Base-by-base conservation (phyloP, 2,329 filamentous ascomycete genomes). In the Lizonia empirigonia region DNA sequence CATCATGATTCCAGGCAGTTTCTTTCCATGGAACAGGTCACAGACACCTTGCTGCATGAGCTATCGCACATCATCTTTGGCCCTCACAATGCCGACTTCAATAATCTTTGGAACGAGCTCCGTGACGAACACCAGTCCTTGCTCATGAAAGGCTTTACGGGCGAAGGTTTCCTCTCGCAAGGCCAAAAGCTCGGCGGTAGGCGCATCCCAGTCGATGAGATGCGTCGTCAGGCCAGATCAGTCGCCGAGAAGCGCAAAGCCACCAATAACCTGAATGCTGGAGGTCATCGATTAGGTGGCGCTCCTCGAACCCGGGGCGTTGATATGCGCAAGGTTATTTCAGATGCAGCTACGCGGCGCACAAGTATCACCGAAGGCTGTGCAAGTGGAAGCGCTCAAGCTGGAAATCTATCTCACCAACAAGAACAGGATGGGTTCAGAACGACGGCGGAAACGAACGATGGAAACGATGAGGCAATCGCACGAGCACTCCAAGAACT, bases 41-140 rank as follows among this genome's bases (percentile, higher is more conserved):
- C 91, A 34, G 91, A 97, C 72, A 97, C 93, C 0, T 89, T 97
- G 85, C 84, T 97, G 16, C 93, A 97, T 70, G 93, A 97, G 62
- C 83, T 97, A 2, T 87, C 85, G n/a, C 93, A 97, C 67, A 96
- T 89, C 59, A 83, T 91, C 9, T 85, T 88, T 71, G 91, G 90
- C 0, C 89, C 90, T 1, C 93, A 97, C 70, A 85, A 97, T 67
- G 81, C 79, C 37, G 82, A 88, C 27, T 97, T 97, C 67, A 85
- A 96, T 61, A 86, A 86, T 0, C 78, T 97, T 5, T 96, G 92
- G 90, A 87, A 96, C 62, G 88, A 96, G 68, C 82, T 97, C 4
- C 85, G 93, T 16, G 89, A 93, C 50, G 92, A 97, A 74, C 87
- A 93, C 63, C 84, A 91, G 63, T 84, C 85, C 2, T 80, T 97